Base-by-base conservation (phyloP, 805 yeast genomes). In the Debaryomyces prosopidis region DNA sequence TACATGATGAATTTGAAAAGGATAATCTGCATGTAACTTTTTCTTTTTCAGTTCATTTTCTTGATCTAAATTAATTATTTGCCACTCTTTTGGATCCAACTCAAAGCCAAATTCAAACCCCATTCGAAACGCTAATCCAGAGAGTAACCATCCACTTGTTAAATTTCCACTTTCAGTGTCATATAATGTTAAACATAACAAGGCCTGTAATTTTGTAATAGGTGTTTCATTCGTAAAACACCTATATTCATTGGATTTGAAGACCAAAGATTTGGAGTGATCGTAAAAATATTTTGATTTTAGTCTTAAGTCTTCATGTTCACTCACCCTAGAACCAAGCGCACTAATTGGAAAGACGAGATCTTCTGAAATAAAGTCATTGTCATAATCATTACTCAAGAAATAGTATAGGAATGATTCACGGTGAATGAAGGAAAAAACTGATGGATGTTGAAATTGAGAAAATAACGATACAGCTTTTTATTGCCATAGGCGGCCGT, bases 81-180 rank as follows among this genome's bases (percentile, higher is more conserved):
- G 34, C 52, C 52, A 49, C 32, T 49, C 42, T 32, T 49, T 49
- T 8, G 52, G 52, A 38, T 49, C 52, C 14, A 46, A 36, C 28
- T 51, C 54, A 32, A 51, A 51, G 8, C 53, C 55, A 19, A 49
- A 36, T 28, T 52, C 52, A 19, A 42, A 43, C 6, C 55, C 55
- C 32, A 47, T 40, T 39, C 55, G 43, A 34, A 52, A 47, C 1
- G 52, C 55, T 23, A 52, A 28, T 10, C 55, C 55, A 6, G 55
- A 42, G 7, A 52, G 42, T 33, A 47, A 30, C 55, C 55, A 52
- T 14, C 52, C 47, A 28, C 52, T 51, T 3, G 54, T 49, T 14
- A 51, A 36, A 23, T 48, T 49, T 1, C 52, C 54, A 39, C 48
- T 42, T 2, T 52, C 49, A 19, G 49, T 42, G 32, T 51, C 54